phyloP scores from a whole-genome alignment of 768 basidiomycete species.

The Lactarius deliciosus region DNA sequence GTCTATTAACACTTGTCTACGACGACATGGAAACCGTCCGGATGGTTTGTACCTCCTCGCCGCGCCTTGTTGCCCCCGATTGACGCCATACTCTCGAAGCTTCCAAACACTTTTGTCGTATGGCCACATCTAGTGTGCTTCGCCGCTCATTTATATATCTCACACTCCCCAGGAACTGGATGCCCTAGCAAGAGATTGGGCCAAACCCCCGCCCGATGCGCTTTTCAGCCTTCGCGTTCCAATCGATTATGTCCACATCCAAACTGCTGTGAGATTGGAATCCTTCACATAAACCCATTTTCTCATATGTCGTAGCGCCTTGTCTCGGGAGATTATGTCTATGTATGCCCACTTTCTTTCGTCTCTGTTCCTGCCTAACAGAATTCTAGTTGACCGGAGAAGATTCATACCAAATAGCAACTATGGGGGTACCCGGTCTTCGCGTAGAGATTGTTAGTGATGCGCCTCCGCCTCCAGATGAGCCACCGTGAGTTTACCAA shows the following conservation, averaged over 20 bases:
- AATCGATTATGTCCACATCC: conserved; percentile 82
- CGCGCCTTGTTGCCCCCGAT: conserved; percentile 4
- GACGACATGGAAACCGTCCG: conserved; percentile 86
- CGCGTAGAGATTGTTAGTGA: conserved; percentile 86
- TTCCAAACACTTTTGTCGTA: conserved; percentile 67
- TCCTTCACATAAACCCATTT: conserved; percentile 19
- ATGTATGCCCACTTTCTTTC: conserved; percentile 47
- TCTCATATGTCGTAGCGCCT: conserved; percentile 51
- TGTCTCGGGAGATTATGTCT: conserved; percentile 81
- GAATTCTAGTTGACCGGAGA: conserved; percentile 66
- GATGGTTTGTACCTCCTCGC: conserved; percentile 46
- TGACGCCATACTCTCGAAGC: conserved; percentile 40
- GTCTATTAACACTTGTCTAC: conserved; percentile 77
- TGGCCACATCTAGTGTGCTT: conserved; percentile 32
- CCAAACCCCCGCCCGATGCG: conserved; percentile 80
- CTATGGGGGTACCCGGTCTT: conserved; percentile 75
- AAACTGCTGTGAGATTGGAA: conserved; percentile 64
- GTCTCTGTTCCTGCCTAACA: conserved; percentile 23
- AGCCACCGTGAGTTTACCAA: conserved; percentile 66
- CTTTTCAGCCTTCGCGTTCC: conserved; percentile 76
- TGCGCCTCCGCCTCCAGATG: conserved; percentile 80
- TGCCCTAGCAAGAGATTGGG: conserved; percentile 78
- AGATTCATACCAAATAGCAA: conserved; percentile 88
- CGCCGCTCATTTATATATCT: conserved; percentile 11
- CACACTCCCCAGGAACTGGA: conserved; percentile 64